Percentiles rank a stretch among this genome's conserved stretches.
Evolutionary conservation across 2,329 filamentous ascomycete genomes (phyloP).

Genomic region (Keithomyces neogunnii): DNA sequence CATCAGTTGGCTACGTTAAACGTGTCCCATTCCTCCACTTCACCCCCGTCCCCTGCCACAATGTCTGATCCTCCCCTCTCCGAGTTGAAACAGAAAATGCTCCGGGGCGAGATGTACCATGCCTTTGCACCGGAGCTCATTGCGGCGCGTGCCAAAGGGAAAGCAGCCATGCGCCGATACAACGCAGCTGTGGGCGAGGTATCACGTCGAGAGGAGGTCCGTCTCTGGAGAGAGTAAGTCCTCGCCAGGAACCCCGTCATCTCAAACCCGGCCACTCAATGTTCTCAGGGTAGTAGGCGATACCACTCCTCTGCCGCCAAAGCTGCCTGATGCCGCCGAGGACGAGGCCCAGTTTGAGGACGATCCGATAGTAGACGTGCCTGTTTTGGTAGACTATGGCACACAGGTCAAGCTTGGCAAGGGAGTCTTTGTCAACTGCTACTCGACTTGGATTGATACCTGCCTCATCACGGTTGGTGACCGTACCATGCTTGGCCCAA

Average conservation of each 20-base stretch:
- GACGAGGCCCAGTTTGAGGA: conserved; percentile 7
- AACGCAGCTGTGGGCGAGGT: conserved; percentile 3
- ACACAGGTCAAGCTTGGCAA: conserved; percentile 37
- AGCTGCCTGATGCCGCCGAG: conserved; percentile 5
- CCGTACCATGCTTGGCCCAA: conserved; percentile 70
- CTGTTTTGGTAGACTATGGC: conserved; percentile 18
- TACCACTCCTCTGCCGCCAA: conserved; percentile 2
- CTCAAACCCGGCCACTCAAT: not conserved
- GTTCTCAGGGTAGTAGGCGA: conserved; percentile 4
- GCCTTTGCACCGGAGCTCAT: conserved; percentile 4
- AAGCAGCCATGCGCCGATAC: conserved; percentile 4
- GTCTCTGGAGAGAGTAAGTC: conserved; percentile 8
- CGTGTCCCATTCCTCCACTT: too few species aligned
- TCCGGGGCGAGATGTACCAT: conserved; percentile 6
- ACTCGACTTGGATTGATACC: conserved; percentile 70
- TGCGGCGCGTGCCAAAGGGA: conserved; percentile 3
- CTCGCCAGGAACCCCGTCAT: not conserved
- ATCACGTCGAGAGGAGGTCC: conserved; percentile 5
- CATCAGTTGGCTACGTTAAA: too few species aligned
- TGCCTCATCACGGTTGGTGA: conserved; percentile 66
- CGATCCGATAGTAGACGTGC: conserved; percentile 13
- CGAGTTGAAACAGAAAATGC: conserved; percentile 5
- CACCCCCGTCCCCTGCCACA: not conserved
- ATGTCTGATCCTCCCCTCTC: conserved; percentile 3
- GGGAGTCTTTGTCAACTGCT: conserved; percentile 66